These are phyloP conservation scores for Kodamaea laetipori DNA, from an alignment of 805 yeast genomes.

Conservation along the genomic window DNA sequence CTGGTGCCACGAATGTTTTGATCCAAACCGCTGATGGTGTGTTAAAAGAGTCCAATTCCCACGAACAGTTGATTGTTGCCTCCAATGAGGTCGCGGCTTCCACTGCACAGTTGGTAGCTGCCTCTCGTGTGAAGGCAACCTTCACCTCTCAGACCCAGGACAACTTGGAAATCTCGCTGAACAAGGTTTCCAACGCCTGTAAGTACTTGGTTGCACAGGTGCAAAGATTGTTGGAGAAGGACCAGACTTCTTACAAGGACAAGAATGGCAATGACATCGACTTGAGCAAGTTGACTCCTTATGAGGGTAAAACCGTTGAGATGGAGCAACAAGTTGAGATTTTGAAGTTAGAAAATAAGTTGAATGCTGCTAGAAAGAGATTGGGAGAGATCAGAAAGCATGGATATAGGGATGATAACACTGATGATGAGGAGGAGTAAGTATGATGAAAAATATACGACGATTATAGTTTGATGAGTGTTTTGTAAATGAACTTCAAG, in stretches of 20 bases:
- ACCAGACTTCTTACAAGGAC: slow-evolving; percentile 22
- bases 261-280: slow-evolving; percentile 49
- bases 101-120: slow-evolving; percentile 89
- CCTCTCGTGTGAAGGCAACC: slow-evolving; percentile 83
- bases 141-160: slow-evolving; percentile 77
- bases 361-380: slow-evolving; percentile 72
- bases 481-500: background rate
- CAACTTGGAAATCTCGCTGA: slow-evolving; percentile 66
- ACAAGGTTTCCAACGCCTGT: slow-evolving; percentile 74
- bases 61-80: slow-evolving; percentile 84
- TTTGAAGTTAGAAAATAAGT: slow-evolving; percentile 74
- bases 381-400: slow-evolving; percentile 82
- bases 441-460: background rate
- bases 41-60: slow-evolving; percentile 59
- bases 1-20: slow-evolving; percentile 76
- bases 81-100: slow-evolving; percentile 91
- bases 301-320: slow-evolving; percentile 81
- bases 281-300: slow-evolving; percentile 65
- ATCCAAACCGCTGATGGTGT: slow-evolving; percentile 89
- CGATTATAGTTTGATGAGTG: background rate
- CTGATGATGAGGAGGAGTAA: slow-evolving; percentile 54
- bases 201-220: slow-evolving; percentile 70
- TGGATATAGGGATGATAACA: slow-evolving; percentile 65
- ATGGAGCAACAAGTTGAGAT: slow-evolving; percentile 95
- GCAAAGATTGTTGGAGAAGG: slow-evolving; percentile 53